Conservation (phyloP, 106 monocot species). For the Ottelia alismoides region DNA sequence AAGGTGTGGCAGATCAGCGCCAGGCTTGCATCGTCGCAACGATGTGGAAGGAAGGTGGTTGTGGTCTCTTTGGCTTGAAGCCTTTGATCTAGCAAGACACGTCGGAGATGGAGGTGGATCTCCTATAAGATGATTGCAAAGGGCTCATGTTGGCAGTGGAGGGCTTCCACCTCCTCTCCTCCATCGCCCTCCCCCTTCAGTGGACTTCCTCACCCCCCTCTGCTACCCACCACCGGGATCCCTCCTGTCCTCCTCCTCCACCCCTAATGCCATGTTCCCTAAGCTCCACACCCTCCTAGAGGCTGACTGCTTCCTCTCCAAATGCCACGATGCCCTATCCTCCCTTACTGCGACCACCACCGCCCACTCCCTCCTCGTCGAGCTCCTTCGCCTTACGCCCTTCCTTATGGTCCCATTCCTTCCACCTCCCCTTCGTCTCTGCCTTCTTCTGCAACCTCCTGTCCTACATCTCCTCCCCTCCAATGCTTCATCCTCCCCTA, state of each 20-base stretch:
- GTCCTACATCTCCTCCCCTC: constrained; percentile 22
- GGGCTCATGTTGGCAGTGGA: too few species aligned
- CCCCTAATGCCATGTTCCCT: constrained; percentile 36
- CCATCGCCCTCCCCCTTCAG: too few species aligned
- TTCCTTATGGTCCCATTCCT: constrained; percentile 44
- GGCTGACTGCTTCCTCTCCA: constrained; percentile 60
- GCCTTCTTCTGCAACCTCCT: constrained; percentile 38
- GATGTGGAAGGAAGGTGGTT: too few species aligned
- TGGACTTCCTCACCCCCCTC: too few species aligned
- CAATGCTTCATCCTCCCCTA: constrained; percentile 23
- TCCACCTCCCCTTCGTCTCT: constrained; percentile 18
- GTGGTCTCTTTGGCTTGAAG: too few species aligned
- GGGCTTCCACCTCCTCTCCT: too few species aligned
- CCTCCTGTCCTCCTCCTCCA: constrained; percentile 7
- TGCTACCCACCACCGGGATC: constrained; percentile 46
- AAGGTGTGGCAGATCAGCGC: too few species aligned
- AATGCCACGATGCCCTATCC: constrained; percentile 12
- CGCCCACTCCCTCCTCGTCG: constrained; percentile 34
- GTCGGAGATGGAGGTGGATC: too few species aligned
- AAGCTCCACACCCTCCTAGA: constrained; percentile 60
- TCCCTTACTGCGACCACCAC: constrained; percentile 13
- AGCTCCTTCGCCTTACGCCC: constrained; percentile 39
- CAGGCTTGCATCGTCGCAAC: too few species aligned
- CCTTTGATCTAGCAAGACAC: too few species aligned
- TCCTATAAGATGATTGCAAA: too few species aligned